phyloP scores from a whole-genome alignment of 192 early-diverging fungal genomes.

The Globomyces pollinis-pini region DNA sequence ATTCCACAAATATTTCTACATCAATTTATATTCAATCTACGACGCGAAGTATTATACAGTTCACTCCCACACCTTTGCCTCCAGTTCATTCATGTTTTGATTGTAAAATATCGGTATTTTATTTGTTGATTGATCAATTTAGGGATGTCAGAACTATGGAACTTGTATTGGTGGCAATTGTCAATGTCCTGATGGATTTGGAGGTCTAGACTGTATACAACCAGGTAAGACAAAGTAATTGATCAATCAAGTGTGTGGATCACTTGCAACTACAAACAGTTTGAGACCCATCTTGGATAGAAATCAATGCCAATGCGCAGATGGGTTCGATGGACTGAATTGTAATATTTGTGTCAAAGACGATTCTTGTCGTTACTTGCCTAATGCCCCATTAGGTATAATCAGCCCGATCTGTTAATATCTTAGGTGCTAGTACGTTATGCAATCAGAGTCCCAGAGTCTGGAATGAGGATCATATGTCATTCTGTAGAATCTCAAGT shows the following conservation, averaged over 20 bases:
- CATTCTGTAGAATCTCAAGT: conserved; percentile 34
- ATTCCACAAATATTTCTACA: no score
- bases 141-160: conserved; percentile 37
- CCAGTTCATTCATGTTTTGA: no score
- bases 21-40: no score
- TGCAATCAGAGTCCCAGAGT: conserved; percentile 43
- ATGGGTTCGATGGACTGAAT: conserved; percentile 47
- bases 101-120: no score
- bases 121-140: no score
- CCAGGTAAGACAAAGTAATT: no score
- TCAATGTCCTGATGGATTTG: conserved; percentile 28
- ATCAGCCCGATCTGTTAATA: no score
- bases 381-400: no score
- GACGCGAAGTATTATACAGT: no score
- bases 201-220: conserved; percentile 23
- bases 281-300: no score
- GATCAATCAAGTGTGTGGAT: no score
- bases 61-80: no score
- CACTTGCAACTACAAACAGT: neutral
- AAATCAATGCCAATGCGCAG: conserved; percentile 36
- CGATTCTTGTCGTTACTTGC: conserved; percentile 31
- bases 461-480: conserved; percentile 25
- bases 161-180: conserved; percentile 20
- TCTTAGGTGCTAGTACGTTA: conserved; percentile 28
- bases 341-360: conserved; percentile 44